phyloP scores from a whole-genome alignment of 768 basidiomycete species.

The Mycena alexandri region DNA sequence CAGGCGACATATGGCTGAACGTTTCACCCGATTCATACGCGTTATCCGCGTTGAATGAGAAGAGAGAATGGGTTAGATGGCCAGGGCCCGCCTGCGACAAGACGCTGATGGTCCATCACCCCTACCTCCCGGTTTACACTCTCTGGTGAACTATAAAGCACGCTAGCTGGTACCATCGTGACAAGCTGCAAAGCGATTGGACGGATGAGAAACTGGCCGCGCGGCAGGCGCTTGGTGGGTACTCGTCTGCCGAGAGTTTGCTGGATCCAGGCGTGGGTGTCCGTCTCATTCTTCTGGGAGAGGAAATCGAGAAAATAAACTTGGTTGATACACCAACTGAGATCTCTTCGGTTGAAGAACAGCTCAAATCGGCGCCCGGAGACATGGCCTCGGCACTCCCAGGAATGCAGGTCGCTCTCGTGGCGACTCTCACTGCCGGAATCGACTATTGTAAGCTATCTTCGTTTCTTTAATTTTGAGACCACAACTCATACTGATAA shows the following conservation, averaged over 20 bases:
- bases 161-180: conserved; percentile 29
- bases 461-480: background rate
- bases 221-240: conserved; percentile 21
- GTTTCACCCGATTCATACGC: conserved; percentile 14
- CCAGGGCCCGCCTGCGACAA: conserved; percentile 12
- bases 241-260: background rate
- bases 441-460: conserved; percentile 12
- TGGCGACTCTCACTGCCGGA: conserved; percentile 13
- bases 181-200: conserved; percentile 15
- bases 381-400: background rate
- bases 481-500: background rate
- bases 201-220: conserved; percentile 6
- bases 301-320: background rate
- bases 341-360: background rate
- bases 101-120: conserved; percentile 5
- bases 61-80: conserved; percentile 22
- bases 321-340: no score
- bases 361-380: conserved; percentile 14
- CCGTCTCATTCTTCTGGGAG: conserved; percentile 20
- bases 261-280: conserved; percentile 17
- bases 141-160: conserved; percentile 29
- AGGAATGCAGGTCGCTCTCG: background rate
- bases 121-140: conserved; percentile 21
- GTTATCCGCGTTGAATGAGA: conserved; percentile 17
- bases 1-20: conserved; percentile 29